A percentile compares a stretch with the other conserved stretches of the same genome.
Conservation (phyloP, 345 rosid species). For the Acer saccharum region DNA sequence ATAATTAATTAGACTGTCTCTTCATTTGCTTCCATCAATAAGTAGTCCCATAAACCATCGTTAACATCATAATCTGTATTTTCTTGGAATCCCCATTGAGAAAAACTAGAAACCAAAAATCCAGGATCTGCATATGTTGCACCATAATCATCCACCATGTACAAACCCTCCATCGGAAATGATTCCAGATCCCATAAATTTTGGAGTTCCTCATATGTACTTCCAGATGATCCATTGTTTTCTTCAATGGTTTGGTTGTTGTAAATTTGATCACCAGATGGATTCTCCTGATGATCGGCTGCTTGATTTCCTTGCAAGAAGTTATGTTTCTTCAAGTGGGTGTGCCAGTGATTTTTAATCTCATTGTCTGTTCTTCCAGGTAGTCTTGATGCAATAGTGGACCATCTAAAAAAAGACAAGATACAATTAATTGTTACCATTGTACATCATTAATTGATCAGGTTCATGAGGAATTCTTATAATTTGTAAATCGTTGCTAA, state of each 20-base stretch:
- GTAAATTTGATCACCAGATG: neutral
- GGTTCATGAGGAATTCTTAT: no score
- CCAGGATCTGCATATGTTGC: neutral
- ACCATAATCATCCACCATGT: neutral
- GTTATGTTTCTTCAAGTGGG: neutral
- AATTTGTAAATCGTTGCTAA: no score
- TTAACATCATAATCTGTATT: slow-evolving; percentile 1
- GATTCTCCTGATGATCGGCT: neutral
- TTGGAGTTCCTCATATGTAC: slow-evolving; percentile 10
- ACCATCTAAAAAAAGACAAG: slow-evolving; percentile 40
- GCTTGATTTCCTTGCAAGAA: neutral
- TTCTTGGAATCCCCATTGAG: neutral
- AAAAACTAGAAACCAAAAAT: neutral
- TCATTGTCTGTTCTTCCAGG: slow-evolving; percentile 62
- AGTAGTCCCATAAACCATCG: neutral
- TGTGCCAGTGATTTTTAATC: slow-evolving; percentile 30
- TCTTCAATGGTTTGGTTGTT: slow-evolving; percentile 5
- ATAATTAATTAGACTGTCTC: neutral
- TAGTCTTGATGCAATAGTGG: slow-evolving; percentile 48
- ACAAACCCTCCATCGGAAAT: neutral
- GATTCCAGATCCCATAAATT: slow-evolving; percentile 5
- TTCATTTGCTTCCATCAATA: neutral
- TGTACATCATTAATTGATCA: no score
- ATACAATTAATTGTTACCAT: no score
- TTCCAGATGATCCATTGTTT: neutral